Evolutionary conservation across 371 early-diverging fungal species (phyloP), one percentile per base, ranked within the genome.

Genomic region (Batkoa obscura): DNA sequence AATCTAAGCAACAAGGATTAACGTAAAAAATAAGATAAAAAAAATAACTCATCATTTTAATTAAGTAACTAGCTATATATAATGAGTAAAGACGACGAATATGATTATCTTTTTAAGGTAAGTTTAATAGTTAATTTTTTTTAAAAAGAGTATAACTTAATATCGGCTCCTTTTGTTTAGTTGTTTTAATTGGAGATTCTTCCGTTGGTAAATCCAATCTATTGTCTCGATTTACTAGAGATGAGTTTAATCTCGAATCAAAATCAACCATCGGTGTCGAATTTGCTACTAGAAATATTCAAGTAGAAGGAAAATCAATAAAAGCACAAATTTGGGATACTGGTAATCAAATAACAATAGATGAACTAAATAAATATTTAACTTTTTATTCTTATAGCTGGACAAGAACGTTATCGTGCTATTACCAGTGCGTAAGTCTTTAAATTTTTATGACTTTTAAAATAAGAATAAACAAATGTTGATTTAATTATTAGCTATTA

Each of bases 321-420:
- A 99, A 99, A 72, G 96, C 98, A 36, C 99, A 99, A 71, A 98
- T 99, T 63, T 99, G 99, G 99, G 99, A 97, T 65, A 95, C 97
- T 56, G 84, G 80, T 78, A 67, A 65, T 56, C 51, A 33, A 55
- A 35, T 50, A 47, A 12, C 35, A 33, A 50, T 31, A 23, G 13
- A 37, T 54, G 23, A 36, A 46, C 42, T 8, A 41, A 55, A 17
- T 37, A 2, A 37, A 35, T 49, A 33, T 38, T 17, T 35, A 17
- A n/a, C 3, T 41, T 47, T n/a, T 30, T 37, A 41, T 54, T 45
- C 32, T 51, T 58, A 34, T 64, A 72, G 95, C 93, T 66, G 92
- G 87, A 46, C 86, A 88, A 69, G 88, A 88, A 68, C 81, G 88
- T 60, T 88, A 88, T 71, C 71, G 91, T 54, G 88, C 89, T 51